Percentiles rank a stretch among this genome's conserved stretches.
Evolutionary conservation across 1,284 basidiomycete genomes (phyloP).

Genomic region (Naganishia liquefaciens): DNA sequence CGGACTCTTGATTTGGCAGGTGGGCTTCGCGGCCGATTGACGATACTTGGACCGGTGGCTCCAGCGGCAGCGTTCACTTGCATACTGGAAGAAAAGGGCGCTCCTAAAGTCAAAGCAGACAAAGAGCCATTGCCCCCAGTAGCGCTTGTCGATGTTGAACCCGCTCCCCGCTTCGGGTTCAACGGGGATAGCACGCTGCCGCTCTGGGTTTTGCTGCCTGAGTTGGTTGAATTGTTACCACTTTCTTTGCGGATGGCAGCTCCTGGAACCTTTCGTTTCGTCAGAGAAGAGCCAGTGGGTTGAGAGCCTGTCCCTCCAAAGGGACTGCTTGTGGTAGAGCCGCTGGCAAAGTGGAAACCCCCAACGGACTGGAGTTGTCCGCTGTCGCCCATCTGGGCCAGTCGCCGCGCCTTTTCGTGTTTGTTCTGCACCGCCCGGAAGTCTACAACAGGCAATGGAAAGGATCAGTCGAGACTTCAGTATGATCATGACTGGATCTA

Average conservation of each 20-base stretch:
- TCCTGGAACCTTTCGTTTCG: constrained; percentile 17
- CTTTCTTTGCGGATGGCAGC: constrained; percentile 31
- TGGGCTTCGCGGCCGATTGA: constrained; percentile 29
- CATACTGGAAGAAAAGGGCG: constrained; percentile 49
- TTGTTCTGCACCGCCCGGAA: constrained; percentile 79
- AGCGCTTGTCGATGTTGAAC: constrained; percentile 19
- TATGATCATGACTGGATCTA: constrained; percentile 36
- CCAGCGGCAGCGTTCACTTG: constrained; percentile 41
- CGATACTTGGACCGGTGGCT: constrained; percentile 42
- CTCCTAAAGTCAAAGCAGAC: constrained; percentile 44
- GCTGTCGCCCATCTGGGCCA: constrained; percentile 42
- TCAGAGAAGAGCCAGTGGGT: constrained; percentile 1
- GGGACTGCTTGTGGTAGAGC: constrained; percentile 14
- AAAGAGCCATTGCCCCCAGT: constrained; percentile 24
- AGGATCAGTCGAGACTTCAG: neutral
- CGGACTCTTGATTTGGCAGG: constrained; percentile 31
- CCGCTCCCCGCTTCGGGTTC: constrained; percentile 46
- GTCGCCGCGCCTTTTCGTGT: constrained; percentile 81
- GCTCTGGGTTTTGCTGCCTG: constrained; percentile 30
- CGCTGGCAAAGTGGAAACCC: constrained; percentile 30
- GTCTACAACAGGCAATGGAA: constrained; percentile 40
- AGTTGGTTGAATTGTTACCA: constrained; percentile 33
- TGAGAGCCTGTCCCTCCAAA: neutral
- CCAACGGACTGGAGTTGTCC: constrained; percentile 21
- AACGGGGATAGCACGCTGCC: constrained; percentile 47